phyloP scores from a whole-genome alignment of 768 basidiomycete genomes.

The Roridomyces roridus region DNA sequence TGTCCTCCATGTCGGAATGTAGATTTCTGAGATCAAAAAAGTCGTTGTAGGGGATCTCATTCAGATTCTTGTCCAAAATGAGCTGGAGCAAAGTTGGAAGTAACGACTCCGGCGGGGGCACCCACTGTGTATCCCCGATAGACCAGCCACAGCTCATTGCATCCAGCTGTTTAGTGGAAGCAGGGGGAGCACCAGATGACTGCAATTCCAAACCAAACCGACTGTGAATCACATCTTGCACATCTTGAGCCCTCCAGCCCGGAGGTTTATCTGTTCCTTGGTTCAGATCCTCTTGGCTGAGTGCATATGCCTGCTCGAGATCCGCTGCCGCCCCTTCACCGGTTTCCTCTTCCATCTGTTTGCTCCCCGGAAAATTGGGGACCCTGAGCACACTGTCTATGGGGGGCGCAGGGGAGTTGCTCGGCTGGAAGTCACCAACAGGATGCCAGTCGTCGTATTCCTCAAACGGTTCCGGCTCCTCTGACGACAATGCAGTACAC shows the following conservation, averaged over 20 bases:
- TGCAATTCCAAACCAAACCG: conserved; percentile 10
- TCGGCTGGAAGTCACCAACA: conserved; percentile 7
- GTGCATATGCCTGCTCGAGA: conserved; percentile 10
- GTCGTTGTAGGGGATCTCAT: not conserved
- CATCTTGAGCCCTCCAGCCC: conserved; percentile 5
- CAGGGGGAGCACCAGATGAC: not conserved
- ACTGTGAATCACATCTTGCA: not conserved
- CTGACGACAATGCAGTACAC: conserved; percentile 11
- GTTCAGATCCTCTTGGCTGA: not conserved
- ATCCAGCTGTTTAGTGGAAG: not conserved
- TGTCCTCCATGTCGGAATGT: conserved; percentile 7
- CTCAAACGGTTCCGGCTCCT: conserved; percentile 9
- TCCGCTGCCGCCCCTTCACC: conserved; percentile 11
- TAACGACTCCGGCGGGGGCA: not conserved
- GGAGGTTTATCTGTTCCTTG: conserved; percentile 6
- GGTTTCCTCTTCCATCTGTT: conserved; percentile 12
- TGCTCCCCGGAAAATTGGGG: conserved; percentile 14
- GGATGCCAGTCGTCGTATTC: not conserved
- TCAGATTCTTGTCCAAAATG: conserved; percentile 7
- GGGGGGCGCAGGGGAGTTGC: not conserved
- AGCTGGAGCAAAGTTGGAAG: conserved; percentile 7
- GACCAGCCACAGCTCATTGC: conserved; percentile 3
- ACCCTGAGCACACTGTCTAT: conserved; percentile 3
- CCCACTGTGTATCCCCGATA: conserved; percentile 10
- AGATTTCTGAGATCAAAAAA: conserved; percentile 6